phyloP scores from a whole-genome alignment of 2,329 filamentous ascomycete species.

The Clonostachys chloroleuca region DNA sequence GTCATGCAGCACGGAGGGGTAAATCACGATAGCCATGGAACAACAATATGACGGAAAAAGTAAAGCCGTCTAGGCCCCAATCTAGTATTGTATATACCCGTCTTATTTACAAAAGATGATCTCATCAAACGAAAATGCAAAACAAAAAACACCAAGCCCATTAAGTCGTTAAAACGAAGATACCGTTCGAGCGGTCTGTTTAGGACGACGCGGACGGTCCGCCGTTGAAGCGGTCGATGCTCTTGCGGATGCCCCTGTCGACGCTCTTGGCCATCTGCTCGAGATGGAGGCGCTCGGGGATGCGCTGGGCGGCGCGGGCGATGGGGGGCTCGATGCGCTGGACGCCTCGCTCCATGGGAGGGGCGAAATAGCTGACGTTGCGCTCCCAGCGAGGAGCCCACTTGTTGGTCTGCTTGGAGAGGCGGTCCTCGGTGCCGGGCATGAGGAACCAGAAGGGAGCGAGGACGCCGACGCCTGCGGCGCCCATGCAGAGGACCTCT shows the following conservation, averaged over 20 bases:
- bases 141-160: too few species aligned
- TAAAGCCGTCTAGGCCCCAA: too few species aligned
- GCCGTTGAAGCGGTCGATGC: constrained; percentile 28
- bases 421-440: constrained; percentile 49
- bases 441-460: constrained; percentile 54
- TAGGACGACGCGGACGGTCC: too few species aligned
- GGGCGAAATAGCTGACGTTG: constrained; percentile 48
- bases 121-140: too few species aligned
- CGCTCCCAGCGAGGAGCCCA: constrained; percentile 59
- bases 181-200: too few species aligned
- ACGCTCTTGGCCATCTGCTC: constrained; percentile 44
- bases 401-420: constrained; percentile 47
- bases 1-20: too few species aligned
- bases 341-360: constrained; percentile 39
- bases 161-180: too few species aligned
- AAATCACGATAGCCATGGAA: too few species aligned
- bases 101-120: too few species aligned
- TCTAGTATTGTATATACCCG: too few species aligned
- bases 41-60: too few species aligned
- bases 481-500: constrained; percentile 48
- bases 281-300: constrained; percentile 43
- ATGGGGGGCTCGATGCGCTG: constrained; percentile 44
- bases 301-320: constrained; percentile 34
- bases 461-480: constrained; percentile 47
- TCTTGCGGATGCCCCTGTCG: constrained; percentile 39